Evolutionary conservation across 768 basidiomycete species (phyloP).

Genomic region (Amanita inopinata): DNA sequence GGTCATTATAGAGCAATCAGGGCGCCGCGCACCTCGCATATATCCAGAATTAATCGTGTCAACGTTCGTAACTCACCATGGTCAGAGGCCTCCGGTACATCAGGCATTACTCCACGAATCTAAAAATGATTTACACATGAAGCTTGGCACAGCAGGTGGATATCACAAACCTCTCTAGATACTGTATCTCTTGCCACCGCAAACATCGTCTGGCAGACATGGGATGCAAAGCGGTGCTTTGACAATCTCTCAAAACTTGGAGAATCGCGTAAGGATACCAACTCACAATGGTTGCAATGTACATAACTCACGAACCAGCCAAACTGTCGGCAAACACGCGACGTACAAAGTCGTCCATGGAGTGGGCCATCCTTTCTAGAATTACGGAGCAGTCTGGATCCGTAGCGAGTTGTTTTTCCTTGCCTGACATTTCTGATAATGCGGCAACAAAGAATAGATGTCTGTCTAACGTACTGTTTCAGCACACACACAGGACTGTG

Average conservation of each 20-base stretch:
- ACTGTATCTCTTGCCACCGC: constrained; percentile 55
- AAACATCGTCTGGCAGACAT: constrained; percentile 89
- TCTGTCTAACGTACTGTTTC: constrained; percentile 39
- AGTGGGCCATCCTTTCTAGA: constrained; percentile 81
- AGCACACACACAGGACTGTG: neutral
- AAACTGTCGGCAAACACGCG: constrained; percentile 85
- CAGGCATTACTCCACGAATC: constrained; percentile 46
- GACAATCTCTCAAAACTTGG: constrained; percentile 52
- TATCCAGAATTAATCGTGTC: constrained; percentile 52
- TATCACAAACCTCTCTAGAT: constrained; percentile 49
- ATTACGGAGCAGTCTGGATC: constrained; percentile 91
- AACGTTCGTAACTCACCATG: constrained; percentile 61
- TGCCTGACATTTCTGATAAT: constrained; percentile 72
- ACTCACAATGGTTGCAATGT: neutral
- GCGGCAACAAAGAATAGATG: constrained; percentile 76
- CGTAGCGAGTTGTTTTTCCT: constrained; percentile 84
- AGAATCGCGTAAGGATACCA: neutral
- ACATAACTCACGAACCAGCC: constrained; percentile 68
- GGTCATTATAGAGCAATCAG: neutral
- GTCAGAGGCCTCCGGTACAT: constrained; percentile 34
- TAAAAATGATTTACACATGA: constrained; percentile 16
- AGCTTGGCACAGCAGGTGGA: neutral
- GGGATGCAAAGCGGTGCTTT: constrained; percentile 86
- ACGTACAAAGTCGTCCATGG: constrained; percentile 95
- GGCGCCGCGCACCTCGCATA: constrained; percentile 40